Base-by-base conservation (phyloP, 306 rosid species). In the Begonia loranthoides region DNA sequence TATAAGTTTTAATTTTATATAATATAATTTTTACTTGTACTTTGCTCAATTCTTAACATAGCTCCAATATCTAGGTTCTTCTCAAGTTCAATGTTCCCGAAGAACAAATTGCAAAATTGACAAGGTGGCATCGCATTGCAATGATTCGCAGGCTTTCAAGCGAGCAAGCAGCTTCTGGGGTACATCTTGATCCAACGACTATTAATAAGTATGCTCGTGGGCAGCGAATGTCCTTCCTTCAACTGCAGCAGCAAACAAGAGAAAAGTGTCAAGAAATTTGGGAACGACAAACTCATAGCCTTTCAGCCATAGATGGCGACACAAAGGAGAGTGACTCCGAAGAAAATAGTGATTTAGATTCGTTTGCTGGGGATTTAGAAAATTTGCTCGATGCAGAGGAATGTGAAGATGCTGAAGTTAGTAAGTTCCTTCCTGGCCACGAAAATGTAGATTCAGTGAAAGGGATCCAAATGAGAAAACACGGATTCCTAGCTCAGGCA, bases 91-190 rank as follows among this genome's bases (percentile, higher is more conserved):
- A 79, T 63, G 97, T 89, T 73, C 73, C 94, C 3, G 95, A 89
- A 67, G 97, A 85, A 65, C 79, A 78, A 70, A 85, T 89, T 60
- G 83, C 87, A 0, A 85, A 77, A 61, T 87, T 82, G 69, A 89
- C 97, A 15, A 76, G 97, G 68, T 89, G 97, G 97, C 97, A 89
- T 81, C 87, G 97, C 58, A 89, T 89, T 71, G 97, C 97, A 50
- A 85, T 85, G 97, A 89, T 89, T 69, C 95, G 97, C 51, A 89
- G 83, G 75, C 97, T 85, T 60, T 89, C 95, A 57, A 89, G 97
- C 62, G 97, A 89, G 70, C 97, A 89, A 72, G 95, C 97, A 55
- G 85, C 88, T 70, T 72, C 95, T 61, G 97, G 95, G 55, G 94
- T 89, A 51, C 79, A 89, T 76, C 93, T 89, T 57, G 97, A 89